A percentile compares a stretch with the other conserved stretches of the same genome.
These are phyloP conservation scores for Malus asiatica DNA, from an alignment of 306 rosid species.

Conservation along the genomic window DNA sequence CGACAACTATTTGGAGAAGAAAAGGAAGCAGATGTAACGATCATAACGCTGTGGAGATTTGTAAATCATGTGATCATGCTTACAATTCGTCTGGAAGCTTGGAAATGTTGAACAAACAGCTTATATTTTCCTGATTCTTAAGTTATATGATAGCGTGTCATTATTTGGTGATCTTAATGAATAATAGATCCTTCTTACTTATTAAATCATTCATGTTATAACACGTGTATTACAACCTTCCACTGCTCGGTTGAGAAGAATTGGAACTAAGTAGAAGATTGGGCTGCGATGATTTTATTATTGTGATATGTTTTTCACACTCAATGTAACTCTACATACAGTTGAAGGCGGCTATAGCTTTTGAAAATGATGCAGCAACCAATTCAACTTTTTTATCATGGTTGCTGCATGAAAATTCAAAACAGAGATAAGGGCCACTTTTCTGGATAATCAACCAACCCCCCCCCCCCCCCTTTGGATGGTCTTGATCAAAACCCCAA, in stretches of 20 bases:
- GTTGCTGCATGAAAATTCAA: background rate
- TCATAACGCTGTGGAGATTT: background rate
- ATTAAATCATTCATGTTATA: too few relatives aligned
- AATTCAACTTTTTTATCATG: background rate
- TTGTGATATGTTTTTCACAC: background rate
- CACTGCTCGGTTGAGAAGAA: too few relatives aligned
- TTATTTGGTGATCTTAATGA: background rate
- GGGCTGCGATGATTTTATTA: too few relatives aligned
- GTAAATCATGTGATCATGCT: background rate
- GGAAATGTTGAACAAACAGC: background rate
- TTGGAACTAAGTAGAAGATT: too few relatives aligned
- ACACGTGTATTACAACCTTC: too few relatives aligned
- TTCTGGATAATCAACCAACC: constrained; percentile 3
- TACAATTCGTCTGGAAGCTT: background rate
- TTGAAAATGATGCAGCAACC: background rate
- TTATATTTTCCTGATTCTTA: background rate
- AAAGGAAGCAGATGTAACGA: constrained; percentile 25
- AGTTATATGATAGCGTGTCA: background rate
- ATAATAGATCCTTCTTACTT: too few relatives aligned
- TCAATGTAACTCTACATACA: too few relatives aligned
- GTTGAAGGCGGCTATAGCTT: background rate
- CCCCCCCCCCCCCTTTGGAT: constrained; percentile 7
- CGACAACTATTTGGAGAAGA: constrained; percentile 55
- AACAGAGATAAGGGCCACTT: background rate
- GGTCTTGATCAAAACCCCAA: constrained; percentile 16